phyloP scores from a whole-genome alignment of 352 stramenopile genomes.

The Phytopythium delawarense region DNA sequence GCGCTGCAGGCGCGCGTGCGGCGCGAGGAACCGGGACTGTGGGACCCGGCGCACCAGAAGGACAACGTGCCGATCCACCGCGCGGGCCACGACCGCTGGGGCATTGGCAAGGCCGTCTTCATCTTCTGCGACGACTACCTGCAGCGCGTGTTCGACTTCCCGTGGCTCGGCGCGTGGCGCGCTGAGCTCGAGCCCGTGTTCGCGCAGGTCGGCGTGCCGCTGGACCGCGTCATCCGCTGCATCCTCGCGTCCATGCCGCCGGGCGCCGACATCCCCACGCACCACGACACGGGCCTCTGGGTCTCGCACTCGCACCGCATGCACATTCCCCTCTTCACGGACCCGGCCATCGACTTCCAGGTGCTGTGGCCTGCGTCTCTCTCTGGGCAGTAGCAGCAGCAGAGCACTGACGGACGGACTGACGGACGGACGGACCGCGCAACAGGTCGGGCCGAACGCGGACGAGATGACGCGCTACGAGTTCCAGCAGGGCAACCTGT shows the following conservation, averaged over 20 bases:
- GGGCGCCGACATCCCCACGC: slow-evolving; percentile 92
- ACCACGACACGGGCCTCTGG: slow-evolving; percentile 98
- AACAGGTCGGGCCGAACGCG: slow-evolving; percentile 77
- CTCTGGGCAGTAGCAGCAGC: not conserved
- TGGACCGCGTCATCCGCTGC: slow-evolving; percentile 89
- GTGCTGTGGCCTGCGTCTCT: slow-evolving; percentile 10
- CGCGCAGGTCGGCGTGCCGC: slow-evolving; percentile 81
- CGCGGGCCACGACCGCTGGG: slow-evolving; percentile 96
- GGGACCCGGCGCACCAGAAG: slow-evolving; percentile 63
- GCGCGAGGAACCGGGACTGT: slow-evolving; percentile 40
- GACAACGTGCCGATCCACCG: slow-evolving; percentile 92
- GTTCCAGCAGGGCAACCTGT: slow-evolving; percentile 92
- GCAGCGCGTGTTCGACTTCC: slow-evolving; percentile 92
- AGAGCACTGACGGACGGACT: not conserved
- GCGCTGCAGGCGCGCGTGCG: slow-evolving; percentile 56
- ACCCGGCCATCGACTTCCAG: slow-evolving; percentile 66
- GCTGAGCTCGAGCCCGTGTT: slow-evolving; percentile 86
- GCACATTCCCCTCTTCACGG: slow-evolving; percentile 95
- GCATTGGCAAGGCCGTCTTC: slow-evolving; percentile 97
- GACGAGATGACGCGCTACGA: slow-evolving; percentile 87
- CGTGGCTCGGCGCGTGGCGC: slow-evolving; percentile 90
- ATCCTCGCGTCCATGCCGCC: slow-evolving; percentile 95
- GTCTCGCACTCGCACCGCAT: slow-evolving; percentile 95
- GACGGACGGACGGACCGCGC: too few relatives aligned
- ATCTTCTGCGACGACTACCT: slow-evolving; percentile 99